These are phyloP conservation scores for Puya raimondii DNA, from an alignment of 176 grass and related monocot genomes.

Conservation along the genomic window DNA sequence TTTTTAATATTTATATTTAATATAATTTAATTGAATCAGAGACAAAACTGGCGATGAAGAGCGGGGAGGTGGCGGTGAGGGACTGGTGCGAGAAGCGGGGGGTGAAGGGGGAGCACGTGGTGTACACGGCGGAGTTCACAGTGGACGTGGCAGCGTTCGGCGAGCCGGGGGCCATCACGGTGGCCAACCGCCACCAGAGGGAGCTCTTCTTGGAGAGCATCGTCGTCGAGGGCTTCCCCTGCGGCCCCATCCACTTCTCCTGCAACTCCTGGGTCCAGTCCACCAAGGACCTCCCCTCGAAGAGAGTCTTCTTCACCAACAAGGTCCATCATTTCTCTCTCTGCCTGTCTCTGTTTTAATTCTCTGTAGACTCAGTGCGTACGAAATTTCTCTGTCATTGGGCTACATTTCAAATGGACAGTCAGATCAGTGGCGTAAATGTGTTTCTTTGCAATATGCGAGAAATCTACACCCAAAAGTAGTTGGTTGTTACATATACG, in stretches of 20 bases:
- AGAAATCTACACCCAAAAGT: no score
- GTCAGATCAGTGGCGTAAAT: no score
- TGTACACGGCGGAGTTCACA: slow-evolving; percentile 82
- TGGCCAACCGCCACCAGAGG: slow-evolving; percentile 66
- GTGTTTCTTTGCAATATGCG: no score
- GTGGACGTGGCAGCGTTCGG: slow-evolving; percentile 56
- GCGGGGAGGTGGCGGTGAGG: slow-evolving; percentile 47
- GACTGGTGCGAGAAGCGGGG: slow-evolving; percentile 76
- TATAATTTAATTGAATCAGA: slow-evolving; percentile 18
- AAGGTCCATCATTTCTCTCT: slow-evolving; percentile 29
- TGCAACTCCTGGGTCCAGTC: slow-evolving; percentile 95
- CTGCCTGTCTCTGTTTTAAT: no score
- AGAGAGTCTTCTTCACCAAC: slow-evolving; percentile 93
- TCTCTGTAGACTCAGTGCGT: no score
- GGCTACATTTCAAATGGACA: no score
- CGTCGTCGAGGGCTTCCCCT: slow-evolving; percentile 56
- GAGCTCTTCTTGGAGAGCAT: slow-evolving; percentile 97
- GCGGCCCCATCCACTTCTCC: slow-evolving; percentile 62
- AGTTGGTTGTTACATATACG: no score
- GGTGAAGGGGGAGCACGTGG: slow-evolving; percentile 65
- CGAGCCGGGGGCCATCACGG: slow-evolving; percentile 60
- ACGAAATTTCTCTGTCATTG: no score
- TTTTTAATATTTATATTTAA: not conserved
- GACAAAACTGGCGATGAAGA: slow-evolving; percentile 51
- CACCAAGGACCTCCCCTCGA: slow-evolving; percentile 39